Evolutionary conservation across 257 asterid genomes (phyloP).

Genomic region (Striga asiatica): DNA sequence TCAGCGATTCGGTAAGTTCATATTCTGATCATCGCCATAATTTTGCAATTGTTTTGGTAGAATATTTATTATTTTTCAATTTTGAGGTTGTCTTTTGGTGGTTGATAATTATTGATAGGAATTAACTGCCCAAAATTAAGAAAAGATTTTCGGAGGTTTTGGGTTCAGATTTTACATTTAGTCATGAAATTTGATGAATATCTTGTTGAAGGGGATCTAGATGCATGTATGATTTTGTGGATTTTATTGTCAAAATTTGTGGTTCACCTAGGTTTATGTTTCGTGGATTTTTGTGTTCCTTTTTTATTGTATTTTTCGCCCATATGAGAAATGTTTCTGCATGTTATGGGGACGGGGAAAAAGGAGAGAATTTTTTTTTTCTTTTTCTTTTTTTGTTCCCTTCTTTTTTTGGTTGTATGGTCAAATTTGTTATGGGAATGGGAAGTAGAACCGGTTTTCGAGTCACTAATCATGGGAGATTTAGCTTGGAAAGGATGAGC

Average conservation of each 20-base stretch:
- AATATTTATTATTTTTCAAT: not conserved
- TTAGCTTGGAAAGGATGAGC: not conserved
- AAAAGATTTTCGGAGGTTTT: conserved; percentile 6
- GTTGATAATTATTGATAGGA: not conserved
- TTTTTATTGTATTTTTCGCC: not conserved
- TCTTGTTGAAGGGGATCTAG: not conserved
- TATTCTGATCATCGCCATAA: not conserved
- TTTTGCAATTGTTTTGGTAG: not conserved
- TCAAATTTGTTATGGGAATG: conserved; percentile 4
- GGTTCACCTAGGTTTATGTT: not conserved
- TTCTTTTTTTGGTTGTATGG: not conserved
- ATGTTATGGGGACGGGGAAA: not conserved
- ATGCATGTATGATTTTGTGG: conserved; percentile 1
- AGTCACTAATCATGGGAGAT: not conserved
- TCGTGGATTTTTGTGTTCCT: not conserved
- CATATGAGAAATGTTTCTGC: not conserved
- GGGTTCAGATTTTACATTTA: conserved; percentile 12
- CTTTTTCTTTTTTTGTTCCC: not conserved
- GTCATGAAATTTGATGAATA: too few relatives aligned
- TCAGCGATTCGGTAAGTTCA: conserved; percentile 25
- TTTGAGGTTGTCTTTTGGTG: not conserved
- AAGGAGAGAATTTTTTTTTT: not conserved
- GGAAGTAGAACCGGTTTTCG: not conserved
- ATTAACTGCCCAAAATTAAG: not conserved
- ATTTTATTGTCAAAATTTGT: not conserved